phyloP scores from a whole-genome alignment of 805 yeast genomes.

The Candida sonorensis region DNA sequence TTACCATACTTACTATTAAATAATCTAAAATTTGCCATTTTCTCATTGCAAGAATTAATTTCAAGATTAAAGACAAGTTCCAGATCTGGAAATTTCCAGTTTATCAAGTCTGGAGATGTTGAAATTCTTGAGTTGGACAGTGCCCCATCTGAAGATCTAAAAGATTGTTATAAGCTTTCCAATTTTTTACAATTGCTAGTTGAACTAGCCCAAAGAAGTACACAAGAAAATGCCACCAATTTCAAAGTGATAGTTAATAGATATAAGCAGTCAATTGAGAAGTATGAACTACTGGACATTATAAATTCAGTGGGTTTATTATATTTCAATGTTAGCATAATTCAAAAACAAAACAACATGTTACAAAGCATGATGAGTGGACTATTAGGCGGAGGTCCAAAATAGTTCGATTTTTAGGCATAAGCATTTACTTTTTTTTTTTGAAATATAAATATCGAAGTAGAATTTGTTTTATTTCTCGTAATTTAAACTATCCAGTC shows the following conservation, averaged over 20 bases:
- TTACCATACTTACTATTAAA: constrained; percentile 66
- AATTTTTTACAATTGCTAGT: constrained; percentile 68
- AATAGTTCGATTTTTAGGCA: neutral
- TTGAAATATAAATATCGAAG: no score
- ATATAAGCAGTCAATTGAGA: constrained; percentile 19
- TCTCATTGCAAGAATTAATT: constrained; percentile 33
- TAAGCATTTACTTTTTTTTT: neutral
- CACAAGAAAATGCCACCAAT: constrained; percentile 30
- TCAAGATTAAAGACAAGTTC: constrained; percentile 19
- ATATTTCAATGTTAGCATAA: constrained; percentile 26
- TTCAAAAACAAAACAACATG: constrained; percentile 47
- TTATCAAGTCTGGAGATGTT: constrained; percentile 13
- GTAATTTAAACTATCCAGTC: no score
- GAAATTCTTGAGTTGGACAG: constrained; percentile 30
- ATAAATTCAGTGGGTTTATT: constrained; percentile 24
- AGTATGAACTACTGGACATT: constrained; percentile 13
- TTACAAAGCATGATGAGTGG: constrained; percentile 75
- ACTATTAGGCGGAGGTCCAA: constrained; percentile 38
- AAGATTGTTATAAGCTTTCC: constrained; percentile 44
- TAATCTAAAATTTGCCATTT: constrained; percentile 56
- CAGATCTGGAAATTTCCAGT: constrained; percentile 8
- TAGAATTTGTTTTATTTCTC: no score
- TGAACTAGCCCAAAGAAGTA: constrained; percentile 44
- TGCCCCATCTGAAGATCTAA: no score
- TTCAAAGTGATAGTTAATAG: constrained; percentile 40